phyloP scores from a whole-genome alignment of 441 rosid species.

The Erodium texanum region DNA sequence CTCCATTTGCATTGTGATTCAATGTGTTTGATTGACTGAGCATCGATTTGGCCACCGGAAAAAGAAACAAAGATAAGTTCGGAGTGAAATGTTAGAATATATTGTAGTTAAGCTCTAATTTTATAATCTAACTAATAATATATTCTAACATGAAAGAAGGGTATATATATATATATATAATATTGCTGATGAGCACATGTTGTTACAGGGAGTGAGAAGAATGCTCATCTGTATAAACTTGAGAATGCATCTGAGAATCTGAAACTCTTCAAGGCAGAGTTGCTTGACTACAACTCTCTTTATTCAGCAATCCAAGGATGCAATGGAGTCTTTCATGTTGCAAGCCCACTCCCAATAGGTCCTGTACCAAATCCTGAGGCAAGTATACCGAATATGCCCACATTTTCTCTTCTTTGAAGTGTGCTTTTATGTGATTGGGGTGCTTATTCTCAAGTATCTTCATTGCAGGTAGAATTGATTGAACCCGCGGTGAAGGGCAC shows the following conservation, averaged over 20 bases:
- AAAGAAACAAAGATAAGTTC: no score
- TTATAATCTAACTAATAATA: no score
- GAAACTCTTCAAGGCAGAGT: constrained; percentile 35
- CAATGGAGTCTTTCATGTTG: constrained; percentile 39
- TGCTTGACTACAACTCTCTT: constrained; percentile 30
- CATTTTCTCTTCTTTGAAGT: background rate
- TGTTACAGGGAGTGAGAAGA: constrained; percentile 25
- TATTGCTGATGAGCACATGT: no score
- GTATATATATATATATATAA: no score
- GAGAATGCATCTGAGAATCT: constrained; percentile 30
- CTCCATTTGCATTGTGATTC: no score
- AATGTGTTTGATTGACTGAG: no score
- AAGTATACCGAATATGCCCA: background rate
- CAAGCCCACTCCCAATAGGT: constrained; percentile 28
- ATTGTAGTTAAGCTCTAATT: no score
- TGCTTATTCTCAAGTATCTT: constrained; percentile 7
- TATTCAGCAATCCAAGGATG: constrained; percentile 35
- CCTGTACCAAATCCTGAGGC: constrained; percentile 33
- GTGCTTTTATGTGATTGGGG: no score
- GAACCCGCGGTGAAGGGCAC: constrained; percentile 33
- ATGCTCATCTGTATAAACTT: constrained; percentile 31
- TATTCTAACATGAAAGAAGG: no score
- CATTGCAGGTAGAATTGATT: constrained; percentile 28
- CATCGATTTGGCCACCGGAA: no score
- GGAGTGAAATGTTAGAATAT: no score